phyloP scores from a whole-genome alignment of 2,329 filamentous ascomycete genomes.

The Lecanosticta acicola region DNA sequence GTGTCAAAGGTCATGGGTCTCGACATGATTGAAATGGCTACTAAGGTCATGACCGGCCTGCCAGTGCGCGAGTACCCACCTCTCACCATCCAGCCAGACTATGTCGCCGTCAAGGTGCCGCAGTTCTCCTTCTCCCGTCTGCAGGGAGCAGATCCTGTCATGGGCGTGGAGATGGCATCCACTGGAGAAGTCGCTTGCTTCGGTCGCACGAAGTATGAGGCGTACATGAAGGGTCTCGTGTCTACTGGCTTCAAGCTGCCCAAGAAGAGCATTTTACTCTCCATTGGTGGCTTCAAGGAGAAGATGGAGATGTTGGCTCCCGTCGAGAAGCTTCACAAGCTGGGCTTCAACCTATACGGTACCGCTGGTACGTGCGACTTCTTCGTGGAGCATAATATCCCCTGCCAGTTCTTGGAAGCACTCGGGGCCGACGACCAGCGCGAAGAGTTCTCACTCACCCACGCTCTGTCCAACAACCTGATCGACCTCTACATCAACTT shows the following conservation, averaged over 20 bases:
- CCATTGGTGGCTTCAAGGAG: conserved; percentile 95
- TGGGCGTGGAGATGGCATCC: conserved; percentile 98
- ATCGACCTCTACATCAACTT: conserved; percentile 99
- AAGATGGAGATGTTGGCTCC: conserved; percentile 96
- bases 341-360: conserved; percentile 93
- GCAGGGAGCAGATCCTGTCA: conserved; percentile 89
- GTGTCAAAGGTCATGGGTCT: conserved; percentile 98
- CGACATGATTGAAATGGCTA: conserved; percentile 96
- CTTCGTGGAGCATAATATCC: conserved; percentile 84
- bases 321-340: conserved; percentile 77
- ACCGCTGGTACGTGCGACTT: conserved; percentile 96
- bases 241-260: conserved; percentile 95
- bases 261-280: conserved; percentile 90
- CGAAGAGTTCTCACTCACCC: conserved; percentile 92
- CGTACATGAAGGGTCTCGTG: conserved; percentile 91
- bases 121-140: conserved; percentile 98
- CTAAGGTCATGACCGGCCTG: conserved; percentile 86
- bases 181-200: conserved; percentile 98
- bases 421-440: conserved; percentile 76
- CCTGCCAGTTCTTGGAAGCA: conserved; percentile 89
- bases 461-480: conserved; percentile 94
- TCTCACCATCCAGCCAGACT: conserved; percentile 67
- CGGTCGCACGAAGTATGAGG: conserved; percentile 91
- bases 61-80: conserved; percentile 78
- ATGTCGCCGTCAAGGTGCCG: conserved; percentile 94